These are phyloP conservation scores for Trichophyton simii DNA, from an alignment of 2,329 filamentous ascomycete species.

Conservation along the genomic window DNA sequence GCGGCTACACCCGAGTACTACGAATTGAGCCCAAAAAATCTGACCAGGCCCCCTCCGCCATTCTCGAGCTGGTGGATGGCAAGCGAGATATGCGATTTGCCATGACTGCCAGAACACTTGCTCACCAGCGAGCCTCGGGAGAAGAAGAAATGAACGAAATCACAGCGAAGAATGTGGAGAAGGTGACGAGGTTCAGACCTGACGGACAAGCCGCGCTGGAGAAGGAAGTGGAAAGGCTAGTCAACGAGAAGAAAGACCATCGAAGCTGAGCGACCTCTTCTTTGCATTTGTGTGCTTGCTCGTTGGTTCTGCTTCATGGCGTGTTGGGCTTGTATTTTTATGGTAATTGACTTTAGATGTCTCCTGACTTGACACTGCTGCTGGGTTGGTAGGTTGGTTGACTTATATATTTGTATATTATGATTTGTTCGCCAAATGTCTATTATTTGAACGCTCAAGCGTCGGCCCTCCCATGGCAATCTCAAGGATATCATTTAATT, in stretches of 20 bases:
- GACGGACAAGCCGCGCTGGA: conserved; percentile 58
- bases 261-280: neutral
- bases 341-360: neutral
- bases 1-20: conserved; percentile 89
- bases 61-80: conserved; percentile 90
- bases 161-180: conserved; percentile 65
- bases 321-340: neutral
- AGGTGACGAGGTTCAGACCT: conserved; percentile 65
- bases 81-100: conserved; percentile 89
- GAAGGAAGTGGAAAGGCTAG: conserved; percentile 38
- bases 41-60: conserved; percentile 79
- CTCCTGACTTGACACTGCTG: neutral
- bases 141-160: conserved; percentile 53
- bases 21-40: conserved; percentile 78
- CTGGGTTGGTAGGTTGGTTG: neutral
- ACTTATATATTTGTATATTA: neutral
- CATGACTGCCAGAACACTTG: conserved; percentile 77
- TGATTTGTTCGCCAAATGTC: neutral
- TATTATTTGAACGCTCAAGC: neutral
- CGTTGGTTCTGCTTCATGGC: neutral
- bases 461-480: neutral
- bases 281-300: neutral
- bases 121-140: conserved; percentile 42
- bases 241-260: conserved; percentile 6
- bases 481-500: neutral